Evolutionary conservation across 495 filamentous ascomycete species (phyloP), one percentile per base, ranked within the genome.

Genomic region (Penicillium malachiteum): DNA sequence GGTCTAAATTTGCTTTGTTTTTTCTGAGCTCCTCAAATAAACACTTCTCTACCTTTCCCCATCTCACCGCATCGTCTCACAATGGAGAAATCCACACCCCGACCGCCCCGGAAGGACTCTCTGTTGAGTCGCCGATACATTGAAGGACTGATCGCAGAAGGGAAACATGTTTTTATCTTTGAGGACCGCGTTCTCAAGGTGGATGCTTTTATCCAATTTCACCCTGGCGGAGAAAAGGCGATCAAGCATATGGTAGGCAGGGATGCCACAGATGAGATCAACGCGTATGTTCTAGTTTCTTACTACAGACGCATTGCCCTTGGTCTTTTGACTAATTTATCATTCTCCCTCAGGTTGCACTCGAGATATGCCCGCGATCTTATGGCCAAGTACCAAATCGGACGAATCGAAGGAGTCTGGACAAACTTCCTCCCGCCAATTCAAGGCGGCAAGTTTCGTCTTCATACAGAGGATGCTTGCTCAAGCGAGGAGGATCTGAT

Each of bases 181-280:
- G 86, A 96, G 54, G 77, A 81, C 48, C 82, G 86, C 65, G 92
- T 96, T 6, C 71, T 97, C 52, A 94, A 90, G 73, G 84, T 89
- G 2, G 93, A 98, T 70, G 79, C 88, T 31, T 98, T 89, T 88
- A 76, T 93, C 33, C 81, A 82, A 48, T 97, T 85, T 65, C 94
- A 98, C 64, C 94, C 94, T 13, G 94, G 94, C 51, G 94, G 94
- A 44, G 88, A 92, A 62, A 96, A 91, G 71, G 81, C 95, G 18
- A 96, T 98, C 57, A 77, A 83, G 71, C 94, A 98, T 68, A 93
- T 97, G 91, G 86, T 98, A 48, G 94, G 94, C 48, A 83, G 90
- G 73, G 94, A 98, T 85, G 95, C 91, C 37, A 97, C 94, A 14
- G 91, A 97, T 71, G 94, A 97, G 72, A 87, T 97, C 63, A 91